These are phyloP conservation scores for Metschnikowia proteae DNA, from an alignment of 805 yeast species.

Conservation along the genomic window DNA sequence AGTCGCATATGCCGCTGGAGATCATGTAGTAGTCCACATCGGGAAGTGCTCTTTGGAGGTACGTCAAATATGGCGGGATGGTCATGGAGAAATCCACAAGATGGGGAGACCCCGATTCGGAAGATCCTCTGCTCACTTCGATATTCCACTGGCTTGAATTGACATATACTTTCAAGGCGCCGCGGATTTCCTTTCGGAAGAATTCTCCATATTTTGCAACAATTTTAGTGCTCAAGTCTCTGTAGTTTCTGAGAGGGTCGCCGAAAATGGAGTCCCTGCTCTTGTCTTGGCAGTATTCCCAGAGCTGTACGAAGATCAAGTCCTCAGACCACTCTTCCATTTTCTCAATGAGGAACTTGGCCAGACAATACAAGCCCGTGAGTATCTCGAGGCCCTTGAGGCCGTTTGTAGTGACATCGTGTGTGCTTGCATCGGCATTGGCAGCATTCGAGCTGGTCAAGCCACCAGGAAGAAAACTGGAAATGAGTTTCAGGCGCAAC, in stretches of 20 bases:
- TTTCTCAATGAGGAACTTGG: slow-evolving; percentile 25
- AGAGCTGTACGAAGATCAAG: slow-evolving; percentile 37
- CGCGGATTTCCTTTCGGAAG: slow-evolving; percentile 31
- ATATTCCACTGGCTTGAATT: slow-evolving; percentile 35
- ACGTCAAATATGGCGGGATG: slow-evolving; percentile 26
- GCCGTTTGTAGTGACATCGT: slow-evolving; percentile 84
- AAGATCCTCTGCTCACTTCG: slow-evolving; percentile 7
- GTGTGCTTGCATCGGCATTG: slow-evolving; percentile 47
- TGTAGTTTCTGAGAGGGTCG: slow-evolving; percentile 22
- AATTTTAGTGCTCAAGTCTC: slow-evolving; percentile 18
- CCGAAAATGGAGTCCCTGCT: slow-evolving; percentile 29
- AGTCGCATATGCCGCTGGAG: slow-evolving; percentile 25
- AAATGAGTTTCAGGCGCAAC: slow-evolving; percentile 28
- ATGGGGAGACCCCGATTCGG: slow-evolving; percentile 20
- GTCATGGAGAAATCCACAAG: slow-evolving; percentile 22
- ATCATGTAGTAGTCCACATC: slow-evolving; percentile 30
- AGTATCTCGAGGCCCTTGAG: slow-evolving; percentile 27
- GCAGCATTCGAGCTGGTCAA: slow-evolving; percentile 1
- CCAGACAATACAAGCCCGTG: slow-evolving; percentile 34
- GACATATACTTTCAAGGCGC: slow-evolving; percentile 33
- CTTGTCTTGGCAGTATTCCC: slow-evolving; percentile 30
- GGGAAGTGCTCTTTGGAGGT: slow-evolving; percentile 23
- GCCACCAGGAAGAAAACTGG: slow-evolving; percentile 33
- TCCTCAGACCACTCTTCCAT: slow-evolving; percentile 39
- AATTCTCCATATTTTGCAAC: slow-evolving; percentile 26